These are phyloP conservation scores for Tarenaya hassleriana DNA, from an alignment of 345 rosid genomes.

Conservation along the genomic window DNA sequence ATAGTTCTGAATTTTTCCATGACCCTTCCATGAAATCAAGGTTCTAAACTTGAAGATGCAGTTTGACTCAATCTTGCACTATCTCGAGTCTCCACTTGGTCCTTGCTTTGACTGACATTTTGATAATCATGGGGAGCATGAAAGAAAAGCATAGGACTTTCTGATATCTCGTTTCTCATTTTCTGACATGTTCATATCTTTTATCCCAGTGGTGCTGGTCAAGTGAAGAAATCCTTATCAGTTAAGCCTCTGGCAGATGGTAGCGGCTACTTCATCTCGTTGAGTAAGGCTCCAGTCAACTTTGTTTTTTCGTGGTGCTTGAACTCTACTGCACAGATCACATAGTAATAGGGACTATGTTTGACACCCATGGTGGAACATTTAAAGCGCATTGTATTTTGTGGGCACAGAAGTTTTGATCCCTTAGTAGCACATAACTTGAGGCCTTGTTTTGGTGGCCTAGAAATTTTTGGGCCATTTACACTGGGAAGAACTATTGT, in stretches of 20 bases:
- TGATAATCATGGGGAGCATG: background rate
- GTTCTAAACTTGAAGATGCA: conserved; percentile 26
- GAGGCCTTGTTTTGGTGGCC: conserved; percentile 1
- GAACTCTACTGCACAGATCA: background rate
- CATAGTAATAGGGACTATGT: background rate
- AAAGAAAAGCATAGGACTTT: background rate
- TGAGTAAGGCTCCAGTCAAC: conserved; percentile 50
- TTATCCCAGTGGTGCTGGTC: conserved; percentile 77
- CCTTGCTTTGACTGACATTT: no score
- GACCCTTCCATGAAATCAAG: conserved; percentile 85
- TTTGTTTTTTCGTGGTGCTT: background rate
- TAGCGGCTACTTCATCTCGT: conserved; percentile 60
- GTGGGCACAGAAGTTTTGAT: conserved; percentile 1
- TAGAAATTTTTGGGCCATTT: background rate
- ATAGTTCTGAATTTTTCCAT: conserved; percentile 81
- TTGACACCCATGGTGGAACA: no score
- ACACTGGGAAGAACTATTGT: background rate
- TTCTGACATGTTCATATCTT: conserved; percentile 8
- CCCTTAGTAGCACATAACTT: background rate
- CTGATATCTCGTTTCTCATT: background rate
- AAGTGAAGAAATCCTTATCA: conserved; percentile 81
- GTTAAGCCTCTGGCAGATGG: conserved; percentile 58
- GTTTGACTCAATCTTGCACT: no score
- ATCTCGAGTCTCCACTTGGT: background rate
- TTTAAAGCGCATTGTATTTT: background rate